phyloP scores from a whole-genome alignment of 2,329 filamentous ascomycete genomes.

The Aphanocladium album region DNA sequence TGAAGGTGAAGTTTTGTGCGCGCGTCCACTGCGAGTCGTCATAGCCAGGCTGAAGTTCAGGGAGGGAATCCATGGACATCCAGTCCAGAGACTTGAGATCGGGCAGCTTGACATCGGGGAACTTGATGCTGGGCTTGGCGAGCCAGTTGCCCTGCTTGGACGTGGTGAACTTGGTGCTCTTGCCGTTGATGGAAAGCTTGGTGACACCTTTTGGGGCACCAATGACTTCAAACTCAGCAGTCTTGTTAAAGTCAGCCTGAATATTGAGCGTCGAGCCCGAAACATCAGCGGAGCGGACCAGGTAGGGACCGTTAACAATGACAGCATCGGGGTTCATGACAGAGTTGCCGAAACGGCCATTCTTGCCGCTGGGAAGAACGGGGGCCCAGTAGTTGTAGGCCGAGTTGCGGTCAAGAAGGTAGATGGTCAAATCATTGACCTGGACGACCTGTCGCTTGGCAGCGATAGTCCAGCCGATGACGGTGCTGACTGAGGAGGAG shows the following conservation, averaged over 20 bases:
- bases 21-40: conserved; percentile 40
- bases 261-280: conserved; percentile 50
- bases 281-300: conserved; percentile 52
- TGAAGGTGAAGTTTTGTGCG: conserved; percentile 27
- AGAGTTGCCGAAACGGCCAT: conserved; percentile 15
- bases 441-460: background rate
- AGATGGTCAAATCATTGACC: conserved; percentile 1
- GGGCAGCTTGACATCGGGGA: conserved; percentile 1
- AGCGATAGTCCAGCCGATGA: conserved; percentile 8
- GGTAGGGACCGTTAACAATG: conserved; percentile 55
- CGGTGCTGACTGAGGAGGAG: background rate
- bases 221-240: conserved; percentile 59
- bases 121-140: conserved; percentile 1
- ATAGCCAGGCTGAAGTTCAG: conserved; percentile 16
- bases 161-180: conserved; percentile 27
- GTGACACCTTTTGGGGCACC: conserved; percentile 48
- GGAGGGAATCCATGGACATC: conserved; percentile 19
- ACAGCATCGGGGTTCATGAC: conserved; percentile 32
- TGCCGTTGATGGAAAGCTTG: conserved; percentile 33
- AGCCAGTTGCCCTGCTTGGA: conserved; percentile 39
- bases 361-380: conserved; percentile 34
- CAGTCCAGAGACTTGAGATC: conserved; percentile 5
- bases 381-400: conserved; percentile 62
- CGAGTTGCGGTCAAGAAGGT: conserved; percentile 44
- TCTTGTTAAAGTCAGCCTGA: conserved; percentile 65